Evolutionary conservation across 1,284 basidiomycete genomes (phyloP).

Genomic region (Pseudozyma flocculosa): DNA sequence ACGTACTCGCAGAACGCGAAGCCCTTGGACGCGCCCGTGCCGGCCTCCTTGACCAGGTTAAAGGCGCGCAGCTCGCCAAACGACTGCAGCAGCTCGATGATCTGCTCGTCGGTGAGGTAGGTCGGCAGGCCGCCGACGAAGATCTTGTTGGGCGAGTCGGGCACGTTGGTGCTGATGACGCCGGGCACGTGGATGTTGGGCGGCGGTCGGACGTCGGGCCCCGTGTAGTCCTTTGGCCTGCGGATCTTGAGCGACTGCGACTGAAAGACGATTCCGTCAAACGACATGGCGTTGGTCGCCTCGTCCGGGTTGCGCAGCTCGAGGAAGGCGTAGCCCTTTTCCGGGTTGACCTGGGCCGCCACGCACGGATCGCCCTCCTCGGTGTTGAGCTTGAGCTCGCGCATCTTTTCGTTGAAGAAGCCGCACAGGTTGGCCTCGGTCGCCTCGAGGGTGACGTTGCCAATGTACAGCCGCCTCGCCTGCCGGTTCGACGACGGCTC

Average conservation of each 20-base stretch:
- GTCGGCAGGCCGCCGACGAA: slow-evolving; percentile 94
- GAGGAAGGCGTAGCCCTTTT: slow-evolving; percentile 90
- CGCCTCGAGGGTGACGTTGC: slow-evolving; percentile 87
- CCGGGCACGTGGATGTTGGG: slow-evolving; percentile 78
- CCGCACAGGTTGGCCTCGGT: slow-evolving; percentile 84
- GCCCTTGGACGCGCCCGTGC: slow-evolving; percentile 72
- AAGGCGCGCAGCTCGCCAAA: slow-evolving; percentile 97
- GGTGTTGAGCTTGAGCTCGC: slow-evolving; percentile 69
- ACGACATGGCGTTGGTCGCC: slow-evolving; percentile 91
- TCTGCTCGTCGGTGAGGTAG: slow-evolving; percentile 94
- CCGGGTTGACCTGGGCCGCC: slow-evolving; percentile 90
- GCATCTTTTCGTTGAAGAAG: slow-evolving; percentile 95
- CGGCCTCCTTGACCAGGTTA: slow-evolving; percentile 86
- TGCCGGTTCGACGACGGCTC: slow-evolving; percentile 64
- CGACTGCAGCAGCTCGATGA: slow-evolving; percentile 92
- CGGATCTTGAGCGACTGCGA: slow-evolving; percentile 90
- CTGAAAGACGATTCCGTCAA: slow-evolving; percentile 94
- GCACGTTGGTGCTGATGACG: slow-evolving; percentile 91
- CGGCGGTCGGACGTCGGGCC: slow-evolving; percentile 64
- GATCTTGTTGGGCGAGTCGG: slow-evolving; percentile 95
- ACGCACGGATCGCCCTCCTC: slow-evolving; percentile 72
- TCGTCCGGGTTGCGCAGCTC: slow-evolving; percentile 96
- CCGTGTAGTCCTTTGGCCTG: slow-evolving; percentile 90
- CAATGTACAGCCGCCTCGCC: slow-evolving; percentile 90
- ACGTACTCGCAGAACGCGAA: slow-evolving; percentile 99